Evolutionary conservation across 768 basidiomycete genomes (phyloP), one percentile per base, ranked within the genome.

Genomic region (Galerina sulciceps): DNA sequence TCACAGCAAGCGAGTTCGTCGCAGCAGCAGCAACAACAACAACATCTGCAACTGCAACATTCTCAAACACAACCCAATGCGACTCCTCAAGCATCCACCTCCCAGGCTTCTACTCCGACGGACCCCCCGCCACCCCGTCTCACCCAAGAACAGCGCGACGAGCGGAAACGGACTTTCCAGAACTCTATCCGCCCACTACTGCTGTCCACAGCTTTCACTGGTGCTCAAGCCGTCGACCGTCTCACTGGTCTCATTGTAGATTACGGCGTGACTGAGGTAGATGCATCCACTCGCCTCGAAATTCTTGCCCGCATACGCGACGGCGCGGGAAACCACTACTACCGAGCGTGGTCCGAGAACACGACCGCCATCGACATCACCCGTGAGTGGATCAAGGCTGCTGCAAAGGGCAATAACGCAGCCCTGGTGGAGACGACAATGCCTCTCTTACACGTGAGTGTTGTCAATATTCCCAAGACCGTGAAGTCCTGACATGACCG

Each of bases 301-400:
- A 88, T 94, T 53, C 74, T 94, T 55, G 89, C 87, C 15, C 88
- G 86, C 73, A 89, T 94, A 63, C 82, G 92, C 62, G 91, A 94
- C 71, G 85, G 87, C 47, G 93, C 93, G 26, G 89, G 86, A 41
- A 91, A 93, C 68, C 90, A 91, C 66, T 94, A 94, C 68, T 93
- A 90, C 70, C 85, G 90, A 42, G 91, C 91, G 4, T 94, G 92
- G 91, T 82, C 85, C 14, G 91, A 92, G 70, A 92, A 90, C 69
- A n/a, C 68, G 43, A 71, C 73, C 38, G 93, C 91, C 15, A 86
- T 94, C 77, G 90, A 90, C 59, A 81, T 93, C 36, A 85, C 90
- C 42, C 82, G 90, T 48, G 90, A 91, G 64, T 94, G 93, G 93
- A 74, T 94, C 58, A 91, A 87, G 74, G 79, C 87, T 1, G 89